Evolutionary conservation across 2,329 filamentous ascomycete species (phyloP).

Genomic region (Zymoseptoria pseudotritici): DNA sequence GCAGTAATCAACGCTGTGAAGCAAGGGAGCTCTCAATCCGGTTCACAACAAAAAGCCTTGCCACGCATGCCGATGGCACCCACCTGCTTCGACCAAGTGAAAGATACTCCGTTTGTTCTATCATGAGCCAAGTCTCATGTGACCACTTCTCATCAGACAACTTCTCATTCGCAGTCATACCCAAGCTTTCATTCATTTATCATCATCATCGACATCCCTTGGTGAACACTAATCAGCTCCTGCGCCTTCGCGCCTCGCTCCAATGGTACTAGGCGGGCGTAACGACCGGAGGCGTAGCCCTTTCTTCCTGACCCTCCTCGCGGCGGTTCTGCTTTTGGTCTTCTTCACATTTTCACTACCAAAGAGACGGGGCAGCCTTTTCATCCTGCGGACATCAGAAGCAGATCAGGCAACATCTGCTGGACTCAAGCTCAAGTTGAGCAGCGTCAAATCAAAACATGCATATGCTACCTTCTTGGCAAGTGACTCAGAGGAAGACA

Average conservation of each 20-base stretch:
- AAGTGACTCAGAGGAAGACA: constrained; percentile 4
- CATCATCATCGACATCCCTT: background rate
- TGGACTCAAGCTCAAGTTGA: background rate
- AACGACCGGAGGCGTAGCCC: background rate
- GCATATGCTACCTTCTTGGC: constrained; percentile 27
- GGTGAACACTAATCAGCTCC: background rate
- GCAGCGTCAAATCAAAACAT: constrained; percentile 11
- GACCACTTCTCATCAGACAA: background rate
- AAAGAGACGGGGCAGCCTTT: constrained; percentile 5
- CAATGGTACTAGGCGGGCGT: background rate
- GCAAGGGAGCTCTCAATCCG: background rate
- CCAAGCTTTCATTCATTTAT: background rate
- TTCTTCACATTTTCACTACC: constrained; percentile 12
- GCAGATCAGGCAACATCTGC: background rate
- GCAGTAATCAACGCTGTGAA: background rate
- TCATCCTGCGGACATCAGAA: constrained; percentile 10
- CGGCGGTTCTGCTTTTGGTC: background rate
- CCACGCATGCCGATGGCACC: background rate
- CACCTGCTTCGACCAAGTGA: background rate
- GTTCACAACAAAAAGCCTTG: background rate
- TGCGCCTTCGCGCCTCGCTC: background rate
- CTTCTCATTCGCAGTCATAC: background rate
- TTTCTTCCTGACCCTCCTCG: background rate
- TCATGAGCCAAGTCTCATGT: background rate
- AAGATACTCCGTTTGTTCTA: background rate